Base-by-base conservation (phyloP, 345 rosid genomes). In the Eutrema japonicum region DNA sequence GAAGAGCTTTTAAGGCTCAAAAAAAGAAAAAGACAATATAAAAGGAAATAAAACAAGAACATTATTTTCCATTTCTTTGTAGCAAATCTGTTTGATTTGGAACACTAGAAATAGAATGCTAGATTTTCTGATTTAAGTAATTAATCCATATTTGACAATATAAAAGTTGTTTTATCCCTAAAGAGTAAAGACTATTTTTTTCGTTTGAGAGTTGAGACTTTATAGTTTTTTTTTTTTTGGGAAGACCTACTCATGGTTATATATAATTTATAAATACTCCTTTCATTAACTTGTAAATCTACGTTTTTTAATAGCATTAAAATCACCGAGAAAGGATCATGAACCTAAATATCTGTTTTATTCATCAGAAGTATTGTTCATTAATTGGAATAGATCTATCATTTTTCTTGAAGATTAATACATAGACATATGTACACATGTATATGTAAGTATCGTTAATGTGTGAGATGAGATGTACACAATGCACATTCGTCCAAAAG, bases 401-500 rank as follows among this genome's bases (percentile, higher is more conserved):
- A 2, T 29, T 3, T 27, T 14, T 16, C 48, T 52, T 33, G 10
- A 11, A 37, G 8, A 37, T 9, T 36, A 10, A 22, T 10, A 48
- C 18, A 63, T 29, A 40, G 6, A 66, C 2, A 29, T 6, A 62
- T 29, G 14, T 4, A 30, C 4, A 2, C 9, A 27, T 37, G 26
- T n/a, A 8, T 43, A 32, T 9, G 47, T 37, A 36, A 32, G 49
- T 9, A 54, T 14, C 4, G 38, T 33, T 26, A 54, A 63, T 51
- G 47, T 16, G 13, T 36, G 22, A 40, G 66, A 49, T 35, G 5
- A 62, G 52, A 49, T 66, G 16, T 48, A 41, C 37, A 14, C 43
- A 54, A 75, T 11, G 55, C 30, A 35, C 69, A 60, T 42, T 59
- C 51, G 38, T 60, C 78, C 10, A n/a, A 67, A 58, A 74, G 61